Percentiles rank a stretch among this genome's conserved stretches.
phyloP scores from a whole-genome alignment of 1,284 basidiomycete genomes.

The Apiotrichum mycotoxinovorans region DNA sequence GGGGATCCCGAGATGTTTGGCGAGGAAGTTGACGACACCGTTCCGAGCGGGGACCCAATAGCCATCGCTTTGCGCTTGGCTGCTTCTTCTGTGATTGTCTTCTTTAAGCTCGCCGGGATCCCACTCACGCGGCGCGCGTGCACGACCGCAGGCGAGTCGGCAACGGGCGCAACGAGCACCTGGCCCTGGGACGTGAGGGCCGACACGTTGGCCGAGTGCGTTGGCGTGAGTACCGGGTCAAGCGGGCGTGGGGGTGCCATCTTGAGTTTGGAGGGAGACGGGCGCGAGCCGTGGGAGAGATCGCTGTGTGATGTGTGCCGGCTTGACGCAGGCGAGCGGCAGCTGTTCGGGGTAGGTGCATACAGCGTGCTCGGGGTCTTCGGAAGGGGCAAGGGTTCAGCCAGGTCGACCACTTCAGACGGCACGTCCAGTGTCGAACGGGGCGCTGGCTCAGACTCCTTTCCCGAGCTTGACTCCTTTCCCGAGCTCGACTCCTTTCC shows the following conservation, averaged over 20 bases:
- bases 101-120: constrained; percentile 12
- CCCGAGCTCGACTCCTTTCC: neutral
- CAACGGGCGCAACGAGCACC: neutral
- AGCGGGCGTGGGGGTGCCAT: constrained; percentile 8
- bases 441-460: neutral
- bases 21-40: neutral
- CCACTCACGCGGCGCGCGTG: constrained; percentile 19
- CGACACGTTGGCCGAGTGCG: constrained; percentile 9
- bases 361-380: constrained; percentile 1
- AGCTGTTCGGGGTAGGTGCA: neutral
- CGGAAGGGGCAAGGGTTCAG: neutral
- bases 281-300: neutral
- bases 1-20: neutral
- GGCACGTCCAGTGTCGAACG: constrained; percentile 3
- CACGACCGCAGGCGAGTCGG: constrained; percentile 14
- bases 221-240: constrained; percentile 18
- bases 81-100: constrained; percentile 3
- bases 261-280: constrained; percentile 3
- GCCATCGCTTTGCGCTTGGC: neutral
- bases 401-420: too few relatives aligned
- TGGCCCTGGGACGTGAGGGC: constrained; percentile 1
- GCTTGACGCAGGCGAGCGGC: constrained; percentile 13
- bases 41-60: neutral
- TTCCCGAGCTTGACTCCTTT: neutral
- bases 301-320: constrained; percentile 6